Percentiles rank a stretch among this genome's conserved stretches.
Evolutionary conservation across 2,329 filamentous ascomycete species (phyloP).

Genomic region (Penicillium sp.): DNA sequence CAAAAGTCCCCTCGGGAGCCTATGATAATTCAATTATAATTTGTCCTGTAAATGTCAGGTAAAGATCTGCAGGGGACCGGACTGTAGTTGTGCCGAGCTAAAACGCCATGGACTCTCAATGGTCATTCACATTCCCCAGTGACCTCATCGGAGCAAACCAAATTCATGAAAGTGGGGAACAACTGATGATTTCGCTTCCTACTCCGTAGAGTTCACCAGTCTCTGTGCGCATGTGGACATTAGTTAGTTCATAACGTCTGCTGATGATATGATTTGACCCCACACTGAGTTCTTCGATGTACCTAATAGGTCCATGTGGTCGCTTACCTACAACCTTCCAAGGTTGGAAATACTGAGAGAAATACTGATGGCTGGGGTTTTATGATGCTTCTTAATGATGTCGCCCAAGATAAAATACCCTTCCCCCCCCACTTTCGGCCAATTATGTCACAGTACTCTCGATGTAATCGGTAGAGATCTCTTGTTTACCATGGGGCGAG

Average conservation of each 20-base stretch:
- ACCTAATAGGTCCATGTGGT: not conserved
- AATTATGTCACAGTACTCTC: conserved; percentile 24
- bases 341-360: too few species aligned
- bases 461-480: conserved; percentile 10
- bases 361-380: not conserved
- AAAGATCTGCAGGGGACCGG: conserved; percentile 24
- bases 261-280: conserved; percentile 10
- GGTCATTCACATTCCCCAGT: conserved; percentile 22
- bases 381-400: conserved; percentile 20
- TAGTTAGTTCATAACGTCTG: conserved; percentile 11
- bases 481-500: conserved; percentile 10
- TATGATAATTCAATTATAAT: conserved; percentile 10
- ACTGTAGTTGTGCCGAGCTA: conserved; percentile 17
- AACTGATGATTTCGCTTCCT: conserved; percentile 9
- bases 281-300: not conserved
- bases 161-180: conserved; percentile 9
- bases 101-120: conserved; percentile 5
- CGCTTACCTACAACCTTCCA: not conserved
- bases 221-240: conserved; percentile 13
- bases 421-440: conserved; percentile 9
- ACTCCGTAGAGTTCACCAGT: conserved; percentile 14
- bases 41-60: conserved; percentile 17
- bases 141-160: conserved; percentile 21
- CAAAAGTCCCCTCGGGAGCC: conserved; percentile 5
- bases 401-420: conserved; percentile 5